A percentile compares a stretch with the other conserved stretches of the same genome.
These are phyloP conservation scores for Styphnolobium japonicum DNA, from an alignment of 306 rosid species.

Conservation along the genomic window DNA sequence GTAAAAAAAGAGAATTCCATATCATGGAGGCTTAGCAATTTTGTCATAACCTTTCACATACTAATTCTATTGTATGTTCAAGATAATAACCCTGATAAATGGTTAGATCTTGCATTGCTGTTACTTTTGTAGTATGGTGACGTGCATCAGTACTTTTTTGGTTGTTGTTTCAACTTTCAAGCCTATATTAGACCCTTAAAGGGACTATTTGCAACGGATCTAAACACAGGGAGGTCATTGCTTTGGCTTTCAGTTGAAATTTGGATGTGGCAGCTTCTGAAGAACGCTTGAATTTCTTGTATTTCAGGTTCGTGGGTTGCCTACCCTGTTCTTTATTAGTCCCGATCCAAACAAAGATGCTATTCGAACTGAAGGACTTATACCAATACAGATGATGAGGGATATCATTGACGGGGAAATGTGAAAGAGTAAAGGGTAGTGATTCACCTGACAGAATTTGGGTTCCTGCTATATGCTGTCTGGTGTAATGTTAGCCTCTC, in stretches of 20 bases:
- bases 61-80: not conserved
- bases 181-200: constrained; percentile 10
- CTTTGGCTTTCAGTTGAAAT: not conserved
- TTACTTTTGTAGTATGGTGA: not conserved
- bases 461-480: constrained; percentile 28
- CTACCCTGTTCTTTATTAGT: constrained; percentile 75
- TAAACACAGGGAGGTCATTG: not conserved
- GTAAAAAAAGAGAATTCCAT: not conserved
- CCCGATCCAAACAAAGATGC: constrained; percentile 86
- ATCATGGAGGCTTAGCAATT: not conserved
- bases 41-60: not conserved
- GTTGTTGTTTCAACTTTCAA: not conserved
- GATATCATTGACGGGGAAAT: constrained; percentile 74
- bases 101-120: not conserved
- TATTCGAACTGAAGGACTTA: constrained; percentile 84
- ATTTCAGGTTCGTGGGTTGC: constrained; percentile 83
- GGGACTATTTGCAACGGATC: constrained; percentile 16
- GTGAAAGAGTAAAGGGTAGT: constrained; percentile 38
- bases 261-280: not conserved
- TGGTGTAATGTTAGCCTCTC: constrained; percentile 25
- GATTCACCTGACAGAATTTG: constrained; percentile 12
- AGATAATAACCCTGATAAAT: not conserved
- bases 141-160: not conserved
- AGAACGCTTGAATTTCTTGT: not conserved
- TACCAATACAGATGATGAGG: constrained; percentile 93